Conservation (phyloP, 257 asterid genomes). For the Solanum arcanum region DNA sequence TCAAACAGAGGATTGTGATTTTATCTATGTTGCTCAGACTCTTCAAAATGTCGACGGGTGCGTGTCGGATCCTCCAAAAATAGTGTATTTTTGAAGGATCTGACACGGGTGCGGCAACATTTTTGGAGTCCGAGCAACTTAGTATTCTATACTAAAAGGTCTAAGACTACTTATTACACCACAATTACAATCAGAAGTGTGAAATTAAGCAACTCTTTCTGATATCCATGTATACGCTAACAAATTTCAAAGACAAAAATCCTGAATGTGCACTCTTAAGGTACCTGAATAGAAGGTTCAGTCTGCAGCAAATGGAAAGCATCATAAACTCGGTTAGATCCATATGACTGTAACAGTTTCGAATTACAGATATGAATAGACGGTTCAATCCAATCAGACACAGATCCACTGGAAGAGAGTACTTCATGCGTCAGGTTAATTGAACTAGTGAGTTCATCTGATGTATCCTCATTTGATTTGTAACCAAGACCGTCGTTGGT, state of each 20-base stretch:
- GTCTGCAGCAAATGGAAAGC: constrained; percentile 52
- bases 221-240: background rate
- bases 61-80: no score
- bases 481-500: background rate
- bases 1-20: background rate
- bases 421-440: background rate
- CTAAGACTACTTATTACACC: background rate
- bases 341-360: constrained; percentile 14
- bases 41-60: no score
- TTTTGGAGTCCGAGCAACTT: no score
- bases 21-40: background rate
- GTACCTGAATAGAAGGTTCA: constrained; percentile 65
- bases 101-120: no score
- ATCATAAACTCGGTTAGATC: constrained; percentile 31
- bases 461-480: constrained; percentile 1
- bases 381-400: constrained; percentile 57
- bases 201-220: background rate
- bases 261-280: background rate
- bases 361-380: constrained; percentile 16
- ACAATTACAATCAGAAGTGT: background rate
- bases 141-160: background rate
- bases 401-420: constrained; percentile 10
- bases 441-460: constrained; percentile 6
- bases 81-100: no score
- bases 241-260: background rate